Evolutionary conservation across 2,329 filamentous ascomycete genomes (phyloP), one percentile per base, ranked within the genome.

Genomic region (Fusarium tuaranense): DNA sequence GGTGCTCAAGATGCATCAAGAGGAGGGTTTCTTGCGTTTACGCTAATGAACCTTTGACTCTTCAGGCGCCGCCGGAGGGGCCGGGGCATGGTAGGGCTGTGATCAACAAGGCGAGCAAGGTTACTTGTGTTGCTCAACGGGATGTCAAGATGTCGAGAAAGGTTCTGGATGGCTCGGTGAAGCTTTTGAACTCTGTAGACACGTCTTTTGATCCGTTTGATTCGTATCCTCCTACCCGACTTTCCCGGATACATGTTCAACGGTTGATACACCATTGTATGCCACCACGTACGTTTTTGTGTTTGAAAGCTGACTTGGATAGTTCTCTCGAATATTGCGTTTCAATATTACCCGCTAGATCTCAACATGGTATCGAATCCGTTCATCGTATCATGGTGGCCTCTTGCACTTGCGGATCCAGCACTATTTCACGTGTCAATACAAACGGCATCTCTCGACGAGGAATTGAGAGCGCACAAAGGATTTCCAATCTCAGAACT

Each of bases 321-420:
- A 90, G 89, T 91, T 70, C 80, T 90, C 5, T 84, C 86, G 48
- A 89, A 87, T 53, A 90, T 91, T 57, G 88, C 88, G 0, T 91
- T 91, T 61, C 86, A 90, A 71, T 91, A 90, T 74, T 91, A 91
- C 73, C 89, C 89, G 1, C 81, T 90, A 22, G 89, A 91, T 62
- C 80, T 89, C 9, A 85, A 83, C 69, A 76, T 83, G n/a, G 79
- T 79, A 0, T 88, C 89, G 9, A 91, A 91, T 72, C 89, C 89
- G 0, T 91, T 91, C 69, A 80, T 91, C 20, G 81, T 89, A 8
- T 90, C 88, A 0, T 91, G 89, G 89, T 91, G 89, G 88, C 89
- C 89, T 0, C 82, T 88, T 1, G 88, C 89, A 1, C 82, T 91
- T 0, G 85, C 83, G 0, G 89, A 91, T 65, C 87, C 89, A 0